These are phyloP conservation scores for Suillus sp. DNA, from an alignment of 768 basidiomycete species.

Conservation along the genomic window DNA sequence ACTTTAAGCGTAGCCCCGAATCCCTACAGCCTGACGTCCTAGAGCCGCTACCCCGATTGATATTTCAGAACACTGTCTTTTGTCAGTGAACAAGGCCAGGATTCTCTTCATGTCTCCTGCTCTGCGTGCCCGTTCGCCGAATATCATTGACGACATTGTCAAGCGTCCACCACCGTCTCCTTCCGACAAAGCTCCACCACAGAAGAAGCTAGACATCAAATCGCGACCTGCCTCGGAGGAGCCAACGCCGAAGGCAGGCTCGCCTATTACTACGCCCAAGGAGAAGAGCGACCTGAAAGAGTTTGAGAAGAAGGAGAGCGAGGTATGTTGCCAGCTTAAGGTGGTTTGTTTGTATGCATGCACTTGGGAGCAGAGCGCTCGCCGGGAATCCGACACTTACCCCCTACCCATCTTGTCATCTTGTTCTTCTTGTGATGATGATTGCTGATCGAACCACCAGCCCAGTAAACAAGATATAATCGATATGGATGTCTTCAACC, in stretches of 20 bases:
- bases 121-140: constrained; percentile 34
- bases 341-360: background rate
- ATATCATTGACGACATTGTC: constrained; percentile 29
- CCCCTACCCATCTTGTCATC: constrained; percentile 6
- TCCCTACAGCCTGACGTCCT: constrained; percentile 9
- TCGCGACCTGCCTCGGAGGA: constrained; percentile 34
- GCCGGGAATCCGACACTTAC: constrained; percentile 7
- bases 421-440: background rate
- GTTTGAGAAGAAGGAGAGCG: constrained; percentile 27
- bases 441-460: constrained; percentile 11
- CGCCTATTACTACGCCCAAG: constrained; percentile 16
- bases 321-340: constrained; percentile 25
- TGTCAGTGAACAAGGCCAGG: constrained; percentile 5
- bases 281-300: constrained; percentile 8
- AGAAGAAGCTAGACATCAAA: constrained; percentile 35
- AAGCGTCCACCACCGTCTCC: constrained; percentile 37
- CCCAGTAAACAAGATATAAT: constrained; percentile 45
- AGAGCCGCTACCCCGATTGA: constrained; percentile 7
- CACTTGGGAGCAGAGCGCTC: constrained; percentile 1
- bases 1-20: constrained; percentile 12
- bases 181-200: constrained; percentile 32
- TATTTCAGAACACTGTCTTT: constrained; percentile 7
- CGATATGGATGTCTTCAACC: constrained; percentile 78
- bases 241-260: constrained; percentile 17
- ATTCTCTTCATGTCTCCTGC: constrained; percentile 13